Percentiles rank a stretch among this genome's conserved stretches.
phyloP scores from a whole-genome alignment of 768 basidiomycete genomes.

The Sarcodon aspratus region DNA sequence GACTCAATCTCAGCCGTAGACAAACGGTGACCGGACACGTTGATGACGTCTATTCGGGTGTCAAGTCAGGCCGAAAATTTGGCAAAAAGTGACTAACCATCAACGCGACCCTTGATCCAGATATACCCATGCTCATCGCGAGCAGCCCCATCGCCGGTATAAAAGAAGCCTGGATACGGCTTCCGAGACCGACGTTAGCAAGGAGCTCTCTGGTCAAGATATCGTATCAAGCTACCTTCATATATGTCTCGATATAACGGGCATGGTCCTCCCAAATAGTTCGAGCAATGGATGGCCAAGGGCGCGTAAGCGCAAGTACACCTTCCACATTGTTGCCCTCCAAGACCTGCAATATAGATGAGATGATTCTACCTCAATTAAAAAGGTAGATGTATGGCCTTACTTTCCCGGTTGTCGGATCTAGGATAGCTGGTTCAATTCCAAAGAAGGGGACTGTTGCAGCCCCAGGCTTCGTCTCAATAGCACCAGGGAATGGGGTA shows the following conservation, averaged over 20 bases:
- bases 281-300: constrained; percentile 95
- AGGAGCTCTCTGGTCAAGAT: not conserved
- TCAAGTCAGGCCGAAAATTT: constrained; percentile 3
- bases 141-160: constrained; percentile 95
- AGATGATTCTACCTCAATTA: not conserved
- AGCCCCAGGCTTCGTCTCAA: constrained; percentile 91
- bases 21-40: constrained; percentile 93
- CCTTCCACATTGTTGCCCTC: constrained; percentile 83
- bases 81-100: constrained; percentile 41
- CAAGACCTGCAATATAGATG: constrained; percentile 32
- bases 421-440: constrained; percentile 79
- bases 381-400: constrained; percentile 5
- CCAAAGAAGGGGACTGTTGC: constrained; percentile 99
- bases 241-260: constrained; percentile 70
- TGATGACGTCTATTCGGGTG: constrained; percentile 76
- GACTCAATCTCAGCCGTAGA: constrained; percentile 98
- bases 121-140: constrained; percentile 94
- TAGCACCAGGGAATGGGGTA: constrained; percentile 92
- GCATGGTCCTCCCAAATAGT: constrained; percentile 90
- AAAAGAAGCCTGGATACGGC: constrained; percentile 87
- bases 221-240: constrained; percentile 29
- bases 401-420: constrained; percentile 67
- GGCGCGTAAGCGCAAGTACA: constrained; percentile 72
- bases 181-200: constrained; percentile 7
- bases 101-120: constrained; percentile 97